Evolutionary conservation across 352 stramenopile species (phyloP), one percentile per base, ranked within the genome.

Genomic region (Pythium myriotylum): DNA sequence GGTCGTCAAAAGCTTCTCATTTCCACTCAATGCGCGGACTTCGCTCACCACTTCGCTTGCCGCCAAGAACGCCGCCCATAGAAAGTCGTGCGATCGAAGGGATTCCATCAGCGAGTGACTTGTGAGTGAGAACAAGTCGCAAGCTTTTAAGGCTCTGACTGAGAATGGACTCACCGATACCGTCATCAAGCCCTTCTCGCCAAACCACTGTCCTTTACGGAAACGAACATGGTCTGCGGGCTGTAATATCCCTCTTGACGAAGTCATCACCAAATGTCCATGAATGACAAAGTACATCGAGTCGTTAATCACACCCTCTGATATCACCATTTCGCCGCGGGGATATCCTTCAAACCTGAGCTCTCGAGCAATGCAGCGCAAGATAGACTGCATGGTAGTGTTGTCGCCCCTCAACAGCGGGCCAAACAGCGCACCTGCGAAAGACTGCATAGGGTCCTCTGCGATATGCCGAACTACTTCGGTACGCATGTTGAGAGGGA

Each of bases 261-360:
- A 66, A 10, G 19, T 62, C 27, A 63, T 53, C 9, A 69, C 29
- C 0, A 89, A 37, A 23, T 77, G 67, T 0, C 80, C 80, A 14
- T 68, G 68, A 6, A 89, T 74, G 2, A 89, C 77, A 54, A 89
- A 89, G 45, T 83, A 89, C 49, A 89, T 72, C 1, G 71, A 70
- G 17, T 56, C 67, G 0, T 66, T 63, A 22, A 88, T 78, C 13
- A 68, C 60, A 10, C 78, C 76, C 51, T 90, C 78, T 0, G 72
- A 50, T 2, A 85, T 33, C 17, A 88, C 76, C 19, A 62, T 60
- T 51, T 88, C 76, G 2, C 69, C 74, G 10, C 71, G 74, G 9
- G 74, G 74, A 26, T 87, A 88, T 3, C 68, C 73, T 41, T 84
- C 76, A 46, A 88, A 85, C 12, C 61, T 62, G 9, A 89, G 64